Evolutionary conservation across 2,329 filamentous ascomycete species (phyloP).

Genomic region (Apiospora aurea): DNA sequence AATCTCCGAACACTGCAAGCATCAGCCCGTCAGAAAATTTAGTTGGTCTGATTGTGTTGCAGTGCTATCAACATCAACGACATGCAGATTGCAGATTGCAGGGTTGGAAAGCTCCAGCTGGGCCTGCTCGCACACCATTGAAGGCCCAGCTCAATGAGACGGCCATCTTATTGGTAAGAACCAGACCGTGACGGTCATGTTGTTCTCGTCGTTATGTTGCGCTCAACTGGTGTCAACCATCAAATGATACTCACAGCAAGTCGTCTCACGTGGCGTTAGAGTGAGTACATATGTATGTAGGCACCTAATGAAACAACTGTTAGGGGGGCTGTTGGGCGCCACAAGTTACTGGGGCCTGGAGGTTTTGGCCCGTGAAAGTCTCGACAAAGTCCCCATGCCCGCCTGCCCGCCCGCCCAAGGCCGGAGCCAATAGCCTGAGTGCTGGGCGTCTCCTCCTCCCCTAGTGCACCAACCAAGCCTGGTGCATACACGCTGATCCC

Average conservation of each 20-base stretch:
- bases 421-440: conserved; percentile 9
- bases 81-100: not conserved
- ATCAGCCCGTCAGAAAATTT: not conserved
- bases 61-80: not conserved
- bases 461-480: not conserved
- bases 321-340: conserved; percentile 5
- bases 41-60: not conserved
- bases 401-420: too few relatives aligned
- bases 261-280: conserved; percentile 18
- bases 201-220: not conserved
- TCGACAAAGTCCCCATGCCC: not conserved
- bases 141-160: not conserved
- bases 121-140: not conserved
- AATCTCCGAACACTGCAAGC: conserved; percentile 18
- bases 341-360: not conserved
- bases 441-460: not conserved
- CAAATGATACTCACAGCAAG: not conserved
- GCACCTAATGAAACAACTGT: not conserved
- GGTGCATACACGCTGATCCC: conserved; percentile 4
- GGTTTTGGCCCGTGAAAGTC: conserved; percentile 11
- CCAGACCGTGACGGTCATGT: not conserved
- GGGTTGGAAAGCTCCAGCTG: not conserved
- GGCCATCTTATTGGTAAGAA: not conserved
- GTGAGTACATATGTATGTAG: not conserved
- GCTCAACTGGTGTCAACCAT: not conserved